These are phyloP conservation scores for Clonostachys sp. DNA, from an alignment of 2,329 filamentous ascomycete genomes.

Conservation along the genomic window DNA sequence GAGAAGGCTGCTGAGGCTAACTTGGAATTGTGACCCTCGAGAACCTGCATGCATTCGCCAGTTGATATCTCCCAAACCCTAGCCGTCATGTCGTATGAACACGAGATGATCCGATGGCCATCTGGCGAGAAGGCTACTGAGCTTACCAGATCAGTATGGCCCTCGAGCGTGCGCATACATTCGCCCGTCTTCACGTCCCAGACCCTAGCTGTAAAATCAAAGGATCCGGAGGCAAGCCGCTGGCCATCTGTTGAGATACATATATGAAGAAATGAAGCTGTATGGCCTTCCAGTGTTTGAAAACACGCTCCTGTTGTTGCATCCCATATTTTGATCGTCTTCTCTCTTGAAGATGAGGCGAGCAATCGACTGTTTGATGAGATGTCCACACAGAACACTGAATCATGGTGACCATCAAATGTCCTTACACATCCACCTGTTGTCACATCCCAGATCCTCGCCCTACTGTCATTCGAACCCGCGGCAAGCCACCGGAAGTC, in stretches of 20 bases:
- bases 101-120: background rate
- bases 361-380: constrained; percentile 1
- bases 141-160: background rate
- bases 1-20: background rate
- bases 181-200: background rate
- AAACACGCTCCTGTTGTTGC: background rate
- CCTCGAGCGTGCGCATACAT: background rate
- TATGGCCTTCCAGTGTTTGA: background rate
- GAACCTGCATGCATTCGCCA: background rate
- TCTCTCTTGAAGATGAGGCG: constrained; percentile 1
- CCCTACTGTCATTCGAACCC: too few species aligned
- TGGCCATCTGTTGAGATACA: background rate
- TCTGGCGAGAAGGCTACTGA: background rate
- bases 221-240: background rate
- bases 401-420: background rate
- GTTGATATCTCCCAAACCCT: background rate
- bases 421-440: background rate
- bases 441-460: too few species aligned
- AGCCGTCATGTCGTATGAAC: background rate
- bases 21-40: fast-evolving
- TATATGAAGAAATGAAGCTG: background rate
- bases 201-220: background rate
- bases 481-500: background rate
- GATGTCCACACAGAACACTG: background rate
- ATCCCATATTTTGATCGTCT: constrained; percentile 4